Evolutionary conservation across 2,329 filamentous ascomycete genomes (phyloP), one percentile per base, ranked within the genome.

Genomic region (Xylariaceae sp.): DNA sequence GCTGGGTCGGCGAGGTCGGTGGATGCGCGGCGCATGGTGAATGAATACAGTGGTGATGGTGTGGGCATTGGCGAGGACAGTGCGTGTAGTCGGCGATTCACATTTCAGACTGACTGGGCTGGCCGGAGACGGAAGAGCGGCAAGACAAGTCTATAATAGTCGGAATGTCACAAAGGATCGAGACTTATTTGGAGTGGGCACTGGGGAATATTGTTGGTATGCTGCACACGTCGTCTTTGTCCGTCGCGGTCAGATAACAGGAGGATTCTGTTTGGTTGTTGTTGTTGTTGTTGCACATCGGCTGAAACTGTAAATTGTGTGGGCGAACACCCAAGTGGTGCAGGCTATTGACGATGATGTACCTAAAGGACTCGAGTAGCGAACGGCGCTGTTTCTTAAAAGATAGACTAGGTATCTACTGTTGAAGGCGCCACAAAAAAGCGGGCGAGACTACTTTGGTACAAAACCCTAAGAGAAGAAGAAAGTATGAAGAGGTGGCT

Each of bases 1-100:
- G 73, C 70, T 33, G 76, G 72, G 51, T 80, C 77, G 43, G 74
- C 71, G 48, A 79, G 59, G 63, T 79, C 75, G 56, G 70, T 55
- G 23, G 78, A 78, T 51, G 69, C 70, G 61, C 75, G 76, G 68
- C 74, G 76, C 79, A 81, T 79, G 52, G 62, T 75, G 66, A 36
- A 11, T 7, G 33, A 6, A 9, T 7, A 16, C n/a, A n/a, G n/a
- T 40, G 45, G 47, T n/a, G 44, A 56, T 44, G 36, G 58, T 40
- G 53, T 60, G 31, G 43, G 36, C 26, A 39, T 44, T 56, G 60
- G 29, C 47, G 56, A 53, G 58, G 56, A 56, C 53, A 62, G 61
- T 54, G 55, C 58, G 52, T n/a, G n/a, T 47, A 28, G 44, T n/a
- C 53, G 47, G 58, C 56, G 58, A 36, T 61, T 36, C 41, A 48